These are phyloP conservation scores for Candida golubevii DNA, from an alignment of 805 yeast genomes.

Conservation along the genomic window DNA sequence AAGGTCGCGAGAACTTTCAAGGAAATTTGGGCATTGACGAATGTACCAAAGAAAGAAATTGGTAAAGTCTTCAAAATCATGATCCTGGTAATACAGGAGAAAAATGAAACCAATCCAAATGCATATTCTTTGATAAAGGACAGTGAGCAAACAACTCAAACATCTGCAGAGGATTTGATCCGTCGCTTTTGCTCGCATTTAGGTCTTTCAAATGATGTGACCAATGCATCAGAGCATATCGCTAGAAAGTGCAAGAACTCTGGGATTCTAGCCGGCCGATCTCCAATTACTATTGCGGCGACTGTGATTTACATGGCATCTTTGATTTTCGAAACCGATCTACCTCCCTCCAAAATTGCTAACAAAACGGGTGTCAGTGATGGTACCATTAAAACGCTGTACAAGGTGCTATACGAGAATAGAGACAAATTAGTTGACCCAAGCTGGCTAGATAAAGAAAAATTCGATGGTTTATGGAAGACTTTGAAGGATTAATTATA, in stretches of 20 bases:
- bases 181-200: slow-evolving; percentile 94
- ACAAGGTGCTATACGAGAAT: slow-evolving; percentile 74
- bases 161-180: slow-evolving; percentile 89
- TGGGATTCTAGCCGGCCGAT: slow-evolving; percentile 92
- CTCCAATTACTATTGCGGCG: slow-evolving; percentile 97
- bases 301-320: slow-evolving; percentile 95
- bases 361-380: slow-evolving; percentile 95
- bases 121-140: slow-evolving; percentile 41
- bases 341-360: slow-evolving; percentile 76
- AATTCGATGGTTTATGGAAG: slow-evolving; percentile 41
- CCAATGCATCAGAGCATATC: slow-evolving; percentile 89
- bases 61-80: slow-evolving; percentile 87
- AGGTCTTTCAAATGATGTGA: slow-evolving; percentile 78
- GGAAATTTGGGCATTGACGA: slow-evolving; percentile 92
- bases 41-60: slow-evolving; percentile 90
- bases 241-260: slow-evolving; percentile 86
- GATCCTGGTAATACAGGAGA: slow-evolving; percentile 49
- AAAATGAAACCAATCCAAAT: slow-evolving; percentile 44
- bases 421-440: slow-evolving; percentile 65
- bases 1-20: slow-evolving; percentile 91
- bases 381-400: slow-evolving; percentile 92
- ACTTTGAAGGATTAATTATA: slow-evolving; percentile 1
- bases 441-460: slow-evolving; percentile 66
- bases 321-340: slow-evolving; percentile 73
- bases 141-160: slow-evolving; percentile 68